Evolutionary conservation across 257 asterid species (phyloP), one percentile per base, ranked within the genome.

Genomic region (Solanum virginianum): DNA sequence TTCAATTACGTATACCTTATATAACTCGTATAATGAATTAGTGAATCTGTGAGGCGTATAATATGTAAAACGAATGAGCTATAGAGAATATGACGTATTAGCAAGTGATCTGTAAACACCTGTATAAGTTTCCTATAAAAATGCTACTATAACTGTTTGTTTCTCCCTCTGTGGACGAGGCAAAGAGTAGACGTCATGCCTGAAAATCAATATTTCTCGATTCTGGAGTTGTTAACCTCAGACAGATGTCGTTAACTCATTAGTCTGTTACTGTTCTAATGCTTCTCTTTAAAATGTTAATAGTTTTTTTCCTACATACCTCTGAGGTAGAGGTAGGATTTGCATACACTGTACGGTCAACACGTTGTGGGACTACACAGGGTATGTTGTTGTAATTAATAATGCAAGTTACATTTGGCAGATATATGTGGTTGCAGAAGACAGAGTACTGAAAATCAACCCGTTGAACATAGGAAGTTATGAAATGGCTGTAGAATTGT

Each of bases 371-470:
- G 39, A 36, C 39, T 36, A 36, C 41, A 5, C 41, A 5, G 41
- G 41, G 7, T 36, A 5, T 36, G 41, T 49, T 24, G 26, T 26
- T 43, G 47, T 51, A 15, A 26, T 22, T 77, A 51, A 51, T 24
- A 8, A 26, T 77, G 82, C 63, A 15, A 77, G 47, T 15, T 77
- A 53, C 17, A 8, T 77, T 86, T 89, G 85, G 95, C 94, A 96
- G 99, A 93, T 96, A 83, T 95, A 91, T 88, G 86, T 95, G 90
- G 97, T 96, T 90, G 98, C 98, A 22, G 99, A 94, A 82, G 91
- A 94, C 77, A 90, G 90, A 85, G 94, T 95, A 20, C 90, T 97
- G 24, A 93, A 92, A 87, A 82, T 97, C 85, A 86, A 88, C 68
- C 92, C 96, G 82, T 86, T 81, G 14, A 91, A 84, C n/a, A 80